Base-by-base conservation (phyloP, 2,329 filamentous ascomycete species). In the Aspergillus cejpii region DNA sequence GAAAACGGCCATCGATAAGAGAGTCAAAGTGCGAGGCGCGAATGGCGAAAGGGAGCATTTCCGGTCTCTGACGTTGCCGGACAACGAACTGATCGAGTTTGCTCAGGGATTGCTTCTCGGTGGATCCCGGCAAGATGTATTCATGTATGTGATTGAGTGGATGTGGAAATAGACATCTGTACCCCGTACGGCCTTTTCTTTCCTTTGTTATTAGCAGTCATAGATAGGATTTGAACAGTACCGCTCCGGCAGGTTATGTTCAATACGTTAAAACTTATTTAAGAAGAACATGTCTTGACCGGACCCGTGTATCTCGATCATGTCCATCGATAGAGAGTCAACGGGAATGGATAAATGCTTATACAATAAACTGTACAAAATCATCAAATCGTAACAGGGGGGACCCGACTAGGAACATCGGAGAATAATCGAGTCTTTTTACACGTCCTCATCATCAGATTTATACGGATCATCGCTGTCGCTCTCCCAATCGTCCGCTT, bases 401-500 rank as follows among this genome's bases (percentile, higher is more conserved):
- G 15, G 10, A 19, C 15, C 31, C 31, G 15, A 12, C 31, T 8
- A 11, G 15, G 17, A 3, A 7, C 8, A 11, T 6, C 15, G 8
- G 14, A 5, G 7, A 15, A 2, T 14, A 33, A 20, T 19, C 31
- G 17, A 1, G 15, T n/a, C n/a, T 10, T 2, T 19, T 19, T 10
- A 34, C 10, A 11, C 14, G 12, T 70, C 72, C 19, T 74, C 71
- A 10, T 75, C 73, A 42, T 74, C 73, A 4, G 67, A 68, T 39
- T 73, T 70, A 41, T 67, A 62, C 24, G 65, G 67, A 28, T 66
- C 66, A 11, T 70, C 66, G 14, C 64, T 62, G 7, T 67, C 63
- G 8, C 68, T 65, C 10, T 63, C 69, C 69, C 72, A 79, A 0
- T 74, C 79, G 15, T 80, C 76, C 2, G 77, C 76, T 59, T 83